Evolutionary conservation across 805 yeast species (phyloP).

Genomic region (Isabelozyma rhagii): DNA sequence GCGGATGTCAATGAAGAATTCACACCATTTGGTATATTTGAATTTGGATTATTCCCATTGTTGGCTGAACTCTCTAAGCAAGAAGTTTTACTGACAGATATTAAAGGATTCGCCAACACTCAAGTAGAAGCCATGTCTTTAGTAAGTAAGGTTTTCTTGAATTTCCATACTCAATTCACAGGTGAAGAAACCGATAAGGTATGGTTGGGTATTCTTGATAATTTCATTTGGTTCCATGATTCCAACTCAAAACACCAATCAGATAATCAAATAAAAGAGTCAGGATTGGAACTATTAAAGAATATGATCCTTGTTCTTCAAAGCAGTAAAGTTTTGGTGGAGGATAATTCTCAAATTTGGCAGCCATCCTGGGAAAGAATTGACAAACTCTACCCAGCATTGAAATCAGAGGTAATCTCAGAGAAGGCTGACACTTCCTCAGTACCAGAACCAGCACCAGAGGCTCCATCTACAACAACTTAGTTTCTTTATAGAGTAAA

Average conservation of each 20-base stretch:
- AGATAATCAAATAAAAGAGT: constrained; percentile 23
- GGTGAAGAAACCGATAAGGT: constrained; percentile 18
- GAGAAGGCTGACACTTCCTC: background rate
- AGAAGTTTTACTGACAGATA: constrained; percentile 56
- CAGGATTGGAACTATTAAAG: constrained; percentile 35
- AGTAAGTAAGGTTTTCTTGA: constrained; percentile 54
- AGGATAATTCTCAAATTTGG: constrained; percentile 26
- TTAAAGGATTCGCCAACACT: constrained; percentile 59
- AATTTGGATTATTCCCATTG: constrained; percentile 72
- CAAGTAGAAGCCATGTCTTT: constrained; percentile 65
- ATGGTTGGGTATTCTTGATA: constrained; percentile 36
- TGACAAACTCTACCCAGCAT: constrained; percentile 23
- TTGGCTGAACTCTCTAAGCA: constrained; percentile 64
- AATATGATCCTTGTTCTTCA: constrained; percentile 41
- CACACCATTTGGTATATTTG: constrained; percentile 58
- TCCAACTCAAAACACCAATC: background rate
- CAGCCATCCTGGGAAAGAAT: constrained; percentile 29
- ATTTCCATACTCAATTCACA: constrained; percentile 24
- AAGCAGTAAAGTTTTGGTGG: constrained; percentile 18
- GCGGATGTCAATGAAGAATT: constrained; percentile 32
- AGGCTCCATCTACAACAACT: background rate
- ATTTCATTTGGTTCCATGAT: constrained; percentile 24
- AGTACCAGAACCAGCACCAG: background rate
- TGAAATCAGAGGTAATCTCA: constrained; percentile 17
- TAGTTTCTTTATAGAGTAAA: background rate